A percentile compares a stretch with the other conserved stretches of the same genome.
These are phyloP conservation scores for Pseudogymnoascus destructans DNA, from an alignment of 2,329 filamentous ascomycete species.

Conservation along the genomic window DNA sequence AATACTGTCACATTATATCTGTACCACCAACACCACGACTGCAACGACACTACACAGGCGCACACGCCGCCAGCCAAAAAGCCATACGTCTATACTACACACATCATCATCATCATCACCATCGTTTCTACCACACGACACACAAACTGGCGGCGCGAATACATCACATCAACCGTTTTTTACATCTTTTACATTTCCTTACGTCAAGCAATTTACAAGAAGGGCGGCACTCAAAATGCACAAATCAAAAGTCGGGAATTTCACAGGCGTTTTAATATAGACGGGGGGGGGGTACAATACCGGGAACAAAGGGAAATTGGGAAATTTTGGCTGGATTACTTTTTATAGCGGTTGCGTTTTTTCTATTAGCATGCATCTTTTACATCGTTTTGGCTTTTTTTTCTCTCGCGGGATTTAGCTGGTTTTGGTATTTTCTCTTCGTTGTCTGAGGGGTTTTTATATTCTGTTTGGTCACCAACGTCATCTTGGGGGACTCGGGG, in stretches of 20 bases:
- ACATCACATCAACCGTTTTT: not conserved
- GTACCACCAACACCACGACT: not conserved
- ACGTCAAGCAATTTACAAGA: no score
- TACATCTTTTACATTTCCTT: not conserved
- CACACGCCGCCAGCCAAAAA: not conserved
- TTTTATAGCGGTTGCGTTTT: not conserved
- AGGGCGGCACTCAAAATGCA: not conserved
- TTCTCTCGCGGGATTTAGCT: not conserved
- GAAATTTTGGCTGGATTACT: not conserved
- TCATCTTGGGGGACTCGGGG: not conserved
- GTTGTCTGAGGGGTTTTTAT: not conserved
- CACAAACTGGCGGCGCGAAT: not conserved
- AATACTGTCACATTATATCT: not conserved
- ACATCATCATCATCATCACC: not conserved
- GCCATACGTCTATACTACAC: not conserved
- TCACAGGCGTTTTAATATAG: not conserved
- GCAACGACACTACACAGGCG: not conserved
- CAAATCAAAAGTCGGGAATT: not conserved
- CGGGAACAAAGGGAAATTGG: not conserved
- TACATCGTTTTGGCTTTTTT: conserved; percentile 10
- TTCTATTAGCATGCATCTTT: conserved; percentile 6
- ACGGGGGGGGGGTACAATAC: not conserved
- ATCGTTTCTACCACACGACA: not conserved
- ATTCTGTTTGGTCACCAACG: not conserved
- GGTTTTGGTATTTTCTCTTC: conserved; percentile 9